Evolutionary conservation across 371 early-diverging fungal species (phyloP), one percentile per base, ranked within the genome.

Genomic region (Fennellomyces sp.): DNA sequence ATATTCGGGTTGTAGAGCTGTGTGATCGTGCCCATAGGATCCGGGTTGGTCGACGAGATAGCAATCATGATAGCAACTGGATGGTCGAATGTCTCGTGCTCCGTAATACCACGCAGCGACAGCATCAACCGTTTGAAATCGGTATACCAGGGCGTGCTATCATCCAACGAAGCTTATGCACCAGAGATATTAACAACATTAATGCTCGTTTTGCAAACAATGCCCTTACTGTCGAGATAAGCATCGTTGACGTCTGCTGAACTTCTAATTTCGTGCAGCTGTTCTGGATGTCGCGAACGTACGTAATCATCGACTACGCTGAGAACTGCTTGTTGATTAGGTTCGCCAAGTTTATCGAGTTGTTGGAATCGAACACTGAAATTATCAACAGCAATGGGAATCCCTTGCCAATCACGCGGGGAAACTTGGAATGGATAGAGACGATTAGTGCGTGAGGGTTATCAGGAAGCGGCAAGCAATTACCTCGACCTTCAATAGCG

Each of bases 61-160:
- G 89, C 93, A 48, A 92, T 76, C 45, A 96, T 61, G 42, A 80
- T 84, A 7, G 94, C 94, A 1, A 96, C 90, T 2, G 98, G 97
- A 65, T 97, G 96, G 56, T 93, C 91, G 68, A 98, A 96, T 5
- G 95, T 88, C 64, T 97, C 96, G 61, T 96, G 94, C 60, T 96
- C 96, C 0, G 91, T 82, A 7, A 88, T 81, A 2, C 89, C 91
- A 54, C 85, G 79, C 15, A 81, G 70, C 29, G 81, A 76, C 17
- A 92, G 78, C 54, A 93, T 76, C 23, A 84, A 70, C 33, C 89
- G 76, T 31, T 91, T 80, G 65, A 94, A 96, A 61, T 82, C 70
- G 6, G 81, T 65, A 76, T 92, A 97, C 97, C 97, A 96, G n/a
- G 97, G 97, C 30, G 89, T 89, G 33, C 82, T 51, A 2, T 76